Conservation (phyloP, 257 asterid species). For the Eucommia ulmoides region DNA sequence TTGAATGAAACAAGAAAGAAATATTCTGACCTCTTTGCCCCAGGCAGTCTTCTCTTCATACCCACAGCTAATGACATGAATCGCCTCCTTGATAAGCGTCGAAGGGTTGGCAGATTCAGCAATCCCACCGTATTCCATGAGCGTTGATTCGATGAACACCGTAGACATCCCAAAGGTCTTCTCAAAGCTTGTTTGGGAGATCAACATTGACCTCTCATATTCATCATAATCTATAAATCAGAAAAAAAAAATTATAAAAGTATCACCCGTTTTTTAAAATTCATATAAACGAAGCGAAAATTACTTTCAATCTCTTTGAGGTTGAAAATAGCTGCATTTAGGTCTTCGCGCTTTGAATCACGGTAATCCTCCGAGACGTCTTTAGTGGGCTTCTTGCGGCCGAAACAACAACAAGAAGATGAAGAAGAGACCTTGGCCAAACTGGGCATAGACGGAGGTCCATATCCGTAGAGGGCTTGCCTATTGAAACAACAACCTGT, state of each 20-base stretch:
- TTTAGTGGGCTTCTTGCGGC: slow-evolving; percentile 56
- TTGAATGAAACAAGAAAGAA: too few relatives aligned
- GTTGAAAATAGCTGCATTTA: slow-evolving; percentile 85
- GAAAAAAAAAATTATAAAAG: slow-evolving; percentile 4
- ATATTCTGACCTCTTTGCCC: slow-evolving; percentile 86
- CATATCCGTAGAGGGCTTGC: slow-evolving; percentile 96
- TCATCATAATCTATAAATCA: slow-evolving; percentile 68
- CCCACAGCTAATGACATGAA: slow-evolving; percentile 90
- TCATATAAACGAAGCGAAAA: slow-evolving; percentile 16
- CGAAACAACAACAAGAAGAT: slow-evolving; percentile 67
- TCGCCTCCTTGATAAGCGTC: slow-evolving; percentile 75
- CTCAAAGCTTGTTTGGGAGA: slow-evolving; percentile 95
- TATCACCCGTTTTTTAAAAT: too few relatives aligned
- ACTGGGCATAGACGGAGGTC: slow-evolving; percentile 56
- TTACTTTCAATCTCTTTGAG: slow-evolving; percentile 89
- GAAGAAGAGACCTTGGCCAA: slow-evolving; percentile 53
- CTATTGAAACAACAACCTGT: slow-evolving; percentile 89
- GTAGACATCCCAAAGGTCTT: slow-evolving; percentile 85
- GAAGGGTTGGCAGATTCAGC: slow-evolving; percentile 78
- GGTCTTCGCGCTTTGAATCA: slow-evolving; percentile 90
- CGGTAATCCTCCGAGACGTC: slow-evolving; percentile 67
- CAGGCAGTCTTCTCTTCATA: slow-evolving; percentile 97
- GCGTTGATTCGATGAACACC: slow-evolving; percentile 84
- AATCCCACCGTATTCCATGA: slow-evolving; percentile 88
- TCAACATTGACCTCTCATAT: slow-evolving; percentile 80